phyloP scores from a whole-genome alignment of 495 filamentous ascomycete species.

The Tuber calosporum region DNA sequence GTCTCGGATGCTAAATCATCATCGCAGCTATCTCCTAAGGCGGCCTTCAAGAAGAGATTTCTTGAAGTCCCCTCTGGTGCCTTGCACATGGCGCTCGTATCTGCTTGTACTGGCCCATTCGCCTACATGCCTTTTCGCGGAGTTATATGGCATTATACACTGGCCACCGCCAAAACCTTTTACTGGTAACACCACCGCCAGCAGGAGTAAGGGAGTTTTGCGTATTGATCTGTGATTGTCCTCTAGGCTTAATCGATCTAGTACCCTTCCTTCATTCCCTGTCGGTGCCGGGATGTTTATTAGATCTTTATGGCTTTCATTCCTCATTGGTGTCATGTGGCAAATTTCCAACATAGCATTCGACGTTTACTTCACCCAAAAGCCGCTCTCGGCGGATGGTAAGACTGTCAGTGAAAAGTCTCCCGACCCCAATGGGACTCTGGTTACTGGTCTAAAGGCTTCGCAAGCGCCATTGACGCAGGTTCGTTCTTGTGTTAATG shows the following conservation, averaged over 20 bases:
- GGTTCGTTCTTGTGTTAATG: conserved; percentile 41
- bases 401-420: conserved; percentile 77
- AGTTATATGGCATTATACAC: conserved; percentile 58
- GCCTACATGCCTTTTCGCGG: conserved; percentile 60
- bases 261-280: conserved; percentile 55
- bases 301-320: conserved; percentile 58
- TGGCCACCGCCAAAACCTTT: conserved; percentile 62
- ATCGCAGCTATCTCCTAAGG: conserved; percentile 37
- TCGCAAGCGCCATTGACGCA: conserved; percentile 58
- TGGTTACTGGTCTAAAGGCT: conserved; percentile 70
- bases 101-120: conserved; percentile 49
- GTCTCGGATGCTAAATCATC: conserved; percentile 40
- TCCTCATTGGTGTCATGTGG: conserved; percentile 64
- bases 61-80: conserved; percentile 40
- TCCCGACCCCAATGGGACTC: conserved; percentile 83
- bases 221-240: not conserved
- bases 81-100: conserved; percentile 45
- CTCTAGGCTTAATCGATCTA: conserved; percentile 60
- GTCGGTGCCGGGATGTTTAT: conserved; percentile 53
- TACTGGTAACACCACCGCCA: conserved; percentile 43
- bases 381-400: conserved; percentile 65
- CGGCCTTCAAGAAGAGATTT: conserved; percentile 41
- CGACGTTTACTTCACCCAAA: conserved; percentile 64
- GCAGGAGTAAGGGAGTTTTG: not conserved
- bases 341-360: conserved; percentile 68